A percentile compares a stretch with the other conserved stretches of the same genome.
Evolutionary conservation across 345 rosid genomes (phyloP).

Genomic region (Eucalyptus curtisii): DNA sequence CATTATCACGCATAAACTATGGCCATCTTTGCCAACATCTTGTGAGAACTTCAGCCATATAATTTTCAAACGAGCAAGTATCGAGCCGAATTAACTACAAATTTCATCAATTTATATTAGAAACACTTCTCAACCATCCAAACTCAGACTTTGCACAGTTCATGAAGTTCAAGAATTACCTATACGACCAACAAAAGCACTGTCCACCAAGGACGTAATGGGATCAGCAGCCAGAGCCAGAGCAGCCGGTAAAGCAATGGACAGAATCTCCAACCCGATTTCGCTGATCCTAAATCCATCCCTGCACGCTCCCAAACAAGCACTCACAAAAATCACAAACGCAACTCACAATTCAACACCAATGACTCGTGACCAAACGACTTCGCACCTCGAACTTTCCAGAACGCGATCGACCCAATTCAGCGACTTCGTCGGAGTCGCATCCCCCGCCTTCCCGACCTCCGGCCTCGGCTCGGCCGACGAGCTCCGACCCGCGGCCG

Average conservation of each 20-base stretch:
- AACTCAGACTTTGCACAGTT: background rate
- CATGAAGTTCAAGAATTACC: slow-evolving; percentile 17
- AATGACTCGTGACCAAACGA: background rate
- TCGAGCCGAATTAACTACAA: background rate
- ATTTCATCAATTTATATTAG: background rate
- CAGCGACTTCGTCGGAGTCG: background rate
- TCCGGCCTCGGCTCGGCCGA: background rate
- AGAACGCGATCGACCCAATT: background rate
- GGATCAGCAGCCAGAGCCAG: slow-evolving; percentile 96
- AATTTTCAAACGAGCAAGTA: background rate
- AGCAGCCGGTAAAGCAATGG: slow-evolving; percentile 90
- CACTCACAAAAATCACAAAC: background rate
- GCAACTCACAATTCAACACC: background rate
- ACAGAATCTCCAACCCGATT: slow-evolving; percentile 55
- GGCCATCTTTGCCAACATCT: background rate
- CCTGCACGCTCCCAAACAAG: background rate
- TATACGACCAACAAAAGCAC: slow-evolving; percentile 80
- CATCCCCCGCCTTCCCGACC: background rate
- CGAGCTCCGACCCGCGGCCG: slow-evolving; percentile 8
- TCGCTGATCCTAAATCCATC: slow-evolving; percentile 40
- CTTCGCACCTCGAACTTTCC: background rate
- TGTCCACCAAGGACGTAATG: slow-evolving; percentile 65
- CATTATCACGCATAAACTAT: background rate
- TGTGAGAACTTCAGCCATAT: background rate
- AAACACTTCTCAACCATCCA: background rate